Evolutionary conservation across 2,329 filamentous ascomycete species (phyloP).

Genomic region (Blumeria graminis): DNA sequence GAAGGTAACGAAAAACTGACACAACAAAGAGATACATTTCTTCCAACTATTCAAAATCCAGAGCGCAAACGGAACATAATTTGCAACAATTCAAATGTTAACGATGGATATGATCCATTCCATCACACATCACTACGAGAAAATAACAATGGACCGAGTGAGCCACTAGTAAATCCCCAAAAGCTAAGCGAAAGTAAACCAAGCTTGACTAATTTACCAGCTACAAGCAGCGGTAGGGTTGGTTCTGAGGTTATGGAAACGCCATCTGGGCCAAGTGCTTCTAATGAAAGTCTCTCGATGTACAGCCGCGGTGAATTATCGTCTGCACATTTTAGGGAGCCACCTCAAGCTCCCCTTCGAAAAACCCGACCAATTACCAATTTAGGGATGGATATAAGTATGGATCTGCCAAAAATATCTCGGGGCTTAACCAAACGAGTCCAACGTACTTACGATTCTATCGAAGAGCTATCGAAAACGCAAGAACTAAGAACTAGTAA

Average conservation of each 20-base stretch:
- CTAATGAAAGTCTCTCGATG: conserved; percentile 15
- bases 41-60: conserved; percentile 7
- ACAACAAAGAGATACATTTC: conserved; percentile 6
- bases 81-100: conserved; percentile 9
- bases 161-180: conserved; percentile 12
- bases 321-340: conserved; percentile 17
- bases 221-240: conserved; percentile 11
- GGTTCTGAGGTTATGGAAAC: conserved; percentile 38
- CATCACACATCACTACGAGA: conserved; percentile 12
- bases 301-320: conserved; percentile 12
- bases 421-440: conserved; percentile 13
- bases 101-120: conserved; percentile 15
- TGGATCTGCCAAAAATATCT: conserved; percentile 16
- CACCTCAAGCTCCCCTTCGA: conserved; percentile 23
- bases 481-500: conserved; percentile 9
- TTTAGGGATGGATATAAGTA: conserved; percentile 15
- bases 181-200: conserved; percentile 16
- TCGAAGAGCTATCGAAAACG: conserved; percentile 11
- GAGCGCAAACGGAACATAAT: conserved; percentile 10
- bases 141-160: conserved; percentile 13
- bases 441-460: conserved; percentile 12
- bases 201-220: conserved; percentile 15
- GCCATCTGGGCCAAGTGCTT: conserved; percentile 25
- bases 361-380: conserved; percentile 14
- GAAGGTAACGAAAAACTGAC: conserved; percentile 6